Conservation (phyloP, 1,139 yeast genomes). For the Candida smagusa region DNA sequence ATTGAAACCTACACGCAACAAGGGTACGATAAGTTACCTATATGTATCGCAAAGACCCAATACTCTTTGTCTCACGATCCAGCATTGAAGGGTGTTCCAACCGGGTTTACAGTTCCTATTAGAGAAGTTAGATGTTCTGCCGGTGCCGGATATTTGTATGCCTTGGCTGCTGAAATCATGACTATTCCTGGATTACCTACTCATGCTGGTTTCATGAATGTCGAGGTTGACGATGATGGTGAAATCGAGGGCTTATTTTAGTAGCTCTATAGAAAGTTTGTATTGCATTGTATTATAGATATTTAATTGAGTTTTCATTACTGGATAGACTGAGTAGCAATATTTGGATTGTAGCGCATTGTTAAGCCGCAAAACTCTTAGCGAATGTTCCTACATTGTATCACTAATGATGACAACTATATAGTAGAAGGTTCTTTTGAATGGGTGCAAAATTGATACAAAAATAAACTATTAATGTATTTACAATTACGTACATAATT, state of each 20-base stretch:
- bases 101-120: slow-evolving; percentile 73
- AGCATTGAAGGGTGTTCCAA: slow-evolving; percentile 76
- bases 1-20: slow-evolving; percentile 63
- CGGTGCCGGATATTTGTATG: slow-evolving; percentile 82
- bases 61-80: slow-evolving; percentile 82
- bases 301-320: no score
- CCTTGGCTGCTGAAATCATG: slow-evolving; percentile 79
- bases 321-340: no score
- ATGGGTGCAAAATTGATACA: no score
- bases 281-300: background rate
- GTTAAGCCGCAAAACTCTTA: no score
- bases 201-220: slow-evolving; percentile 81
- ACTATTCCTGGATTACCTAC: slow-evolving; percentile 84
- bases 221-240: slow-evolving; percentile 74
- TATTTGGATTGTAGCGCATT: no score
- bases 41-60: slow-evolving; percentile 82
- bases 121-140: slow-evolving; percentile 78
- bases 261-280: background rate
- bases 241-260: slow-evolving; percentile 71
- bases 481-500: no score
- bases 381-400: no score
- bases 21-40: slow-evolving; percentile 72
- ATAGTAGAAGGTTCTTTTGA: no score
- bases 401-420: no score
- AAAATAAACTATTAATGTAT: no score